Evolutionary conservation across 2,329 filamentous ascomycete species (phyloP).

Genomic region (Pseudogymnoascus sp.): DNA sequence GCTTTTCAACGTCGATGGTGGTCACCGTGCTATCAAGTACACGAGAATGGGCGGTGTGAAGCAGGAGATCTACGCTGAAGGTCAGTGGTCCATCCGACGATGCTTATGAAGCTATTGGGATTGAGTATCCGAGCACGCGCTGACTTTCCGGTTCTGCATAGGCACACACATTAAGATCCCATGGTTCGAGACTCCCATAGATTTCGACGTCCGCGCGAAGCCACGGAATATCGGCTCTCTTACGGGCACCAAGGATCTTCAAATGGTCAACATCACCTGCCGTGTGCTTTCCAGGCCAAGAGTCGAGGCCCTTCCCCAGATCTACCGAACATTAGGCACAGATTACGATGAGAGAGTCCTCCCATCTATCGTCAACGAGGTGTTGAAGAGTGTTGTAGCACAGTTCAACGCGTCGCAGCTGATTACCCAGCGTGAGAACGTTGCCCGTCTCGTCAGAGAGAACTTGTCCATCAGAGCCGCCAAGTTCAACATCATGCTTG

Average conservation of each 20-base stretch:
- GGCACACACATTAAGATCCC: slow-evolving; percentile 90
- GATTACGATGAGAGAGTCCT: slow-evolving; percentile 97
- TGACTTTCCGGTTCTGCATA: slow-evolving; percentile 29
- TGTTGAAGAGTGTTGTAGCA: slow-evolving; percentile 95
- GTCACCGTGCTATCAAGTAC: slow-evolving; percentile 98
- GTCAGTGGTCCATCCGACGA: slow-evolving; percentile 36
- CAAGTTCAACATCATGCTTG: slow-evolving; percentile 92
- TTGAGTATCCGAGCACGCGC: slow-evolving; percentile 7
- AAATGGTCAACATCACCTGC: slow-evolving; percentile 99
- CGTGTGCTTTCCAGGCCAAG: slow-evolving; percentile 92
- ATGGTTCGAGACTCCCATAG: slow-evolving; percentile 94
- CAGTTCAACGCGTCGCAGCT: slow-evolving; percentile 98
- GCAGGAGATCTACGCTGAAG: slow-evolving; percentile 95
- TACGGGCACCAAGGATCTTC: slow-evolving; percentile 96
- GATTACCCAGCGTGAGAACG: slow-evolving; percentile 98
- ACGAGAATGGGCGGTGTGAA: slow-evolving; percentile 83
- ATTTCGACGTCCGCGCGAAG: slow-evolving; percentile 97
- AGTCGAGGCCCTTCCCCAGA: slow-evolving; percentile 83
- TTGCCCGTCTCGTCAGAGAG: slow-evolving; percentile 82
- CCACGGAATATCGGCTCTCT: slow-evolving; percentile 93
- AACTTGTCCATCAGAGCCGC: slow-evolving; percentile 86
- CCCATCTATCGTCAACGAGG: slow-evolving; percentile 97
- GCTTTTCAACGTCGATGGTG: slow-evolving; percentile 84
- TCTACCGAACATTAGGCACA: slow-evolving; percentile 88
- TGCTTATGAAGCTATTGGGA: neutral